These are phyloP conservation scores for Penicillium griseofulvum DNA, from an alignment of 2,329 filamentous ascomycete genomes.

Conservation along the genomic window DNA sequence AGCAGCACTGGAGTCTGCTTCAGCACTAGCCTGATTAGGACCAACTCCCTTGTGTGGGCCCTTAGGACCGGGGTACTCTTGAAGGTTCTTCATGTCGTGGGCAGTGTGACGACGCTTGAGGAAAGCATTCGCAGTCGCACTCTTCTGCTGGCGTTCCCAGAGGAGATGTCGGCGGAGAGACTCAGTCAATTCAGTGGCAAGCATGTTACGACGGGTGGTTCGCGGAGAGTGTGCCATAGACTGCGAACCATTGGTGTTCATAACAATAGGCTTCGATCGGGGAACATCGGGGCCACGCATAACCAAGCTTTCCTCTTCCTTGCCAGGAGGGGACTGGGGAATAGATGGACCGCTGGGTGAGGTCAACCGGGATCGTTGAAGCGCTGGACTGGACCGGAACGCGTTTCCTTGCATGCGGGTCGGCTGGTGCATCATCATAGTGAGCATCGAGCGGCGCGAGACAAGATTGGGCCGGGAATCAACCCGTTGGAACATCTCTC, in stretches of 20 bases:
- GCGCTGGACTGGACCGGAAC: slow-evolving; percentile 46
- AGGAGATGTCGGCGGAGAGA: slow-evolving; percentile 87
- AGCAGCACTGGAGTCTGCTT: slow-evolving; percentile 16
- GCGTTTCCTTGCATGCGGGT: slow-evolving; percentile 66
- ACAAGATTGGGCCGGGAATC: slow-evolving; percentile 82
- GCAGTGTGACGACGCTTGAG: slow-evolving; percentile 88
- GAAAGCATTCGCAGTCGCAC: slow-evolving; percentile 80
- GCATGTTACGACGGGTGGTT: slow-evolving; percentile 91
- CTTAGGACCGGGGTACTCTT: slow-evolving; percentile 70
- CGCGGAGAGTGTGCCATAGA: slow-evolving; percentile 82
- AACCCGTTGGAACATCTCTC: slow-evolving; percentile 83
- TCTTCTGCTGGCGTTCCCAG: slow-evolving; percentile 94
- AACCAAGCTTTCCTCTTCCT: slow-evolving; percentile 63
- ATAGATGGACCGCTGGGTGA: slow-evolving; percentile 68
- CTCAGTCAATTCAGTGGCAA: slow-evolving; percentile 89
- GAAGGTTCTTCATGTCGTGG: slow-evolving; percentile 84
- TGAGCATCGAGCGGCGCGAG: slow-evolving; percentile 84
- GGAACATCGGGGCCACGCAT: slow-evolving; percentile 62
- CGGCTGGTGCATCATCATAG: slow-evolving; percentile 82
- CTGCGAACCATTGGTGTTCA: slow-evolving; percentile 65
- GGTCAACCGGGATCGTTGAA: slow-evolving; percentile 57
- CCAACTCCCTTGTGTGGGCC: slow-evolving; percentile 48
- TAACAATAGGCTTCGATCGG: slow-evolving; percentile 77
- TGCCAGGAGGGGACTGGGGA: slow-evolving; percentile 57
- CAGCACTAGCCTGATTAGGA: slow-evolving; percentile 22